These are phyloP conservation scores for Ophioceras dolichostomum DNA, from an alignment of 2,329 filamentous ascomycete genomes.

Conservation along the genomic window DNA sequence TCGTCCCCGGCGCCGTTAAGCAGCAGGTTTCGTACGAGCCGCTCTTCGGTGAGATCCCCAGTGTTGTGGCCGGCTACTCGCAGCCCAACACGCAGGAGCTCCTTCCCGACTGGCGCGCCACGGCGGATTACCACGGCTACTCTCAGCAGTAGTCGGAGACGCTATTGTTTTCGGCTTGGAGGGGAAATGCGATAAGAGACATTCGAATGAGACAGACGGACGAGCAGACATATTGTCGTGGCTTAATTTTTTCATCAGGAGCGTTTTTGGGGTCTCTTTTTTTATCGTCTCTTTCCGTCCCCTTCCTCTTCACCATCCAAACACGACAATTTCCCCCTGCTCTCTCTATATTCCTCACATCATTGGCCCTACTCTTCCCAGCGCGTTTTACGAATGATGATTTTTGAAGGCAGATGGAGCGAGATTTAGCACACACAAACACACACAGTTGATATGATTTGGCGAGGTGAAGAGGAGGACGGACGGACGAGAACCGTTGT, in stretches of 20 bases:
- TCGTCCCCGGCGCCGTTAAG: neutral
- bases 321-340: too few species aligned
- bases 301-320: too few species aligned
- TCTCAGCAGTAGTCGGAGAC: slow-evolving; percentile 12
- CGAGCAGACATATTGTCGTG: too few species aligned
- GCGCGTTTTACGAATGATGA: neutral
- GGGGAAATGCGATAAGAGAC: too few species aligned
- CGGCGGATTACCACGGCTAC: slow-evolving; percentile 18
- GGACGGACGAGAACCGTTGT: too few species aligned
- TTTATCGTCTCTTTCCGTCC: neutral
- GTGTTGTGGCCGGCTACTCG: slow-evolving; percentile 36
- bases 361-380: neutral
- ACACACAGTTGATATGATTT: neutral
- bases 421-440: too few species aligned
- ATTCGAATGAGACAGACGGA: too few species aligned
- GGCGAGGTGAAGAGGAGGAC: too few species aligned
- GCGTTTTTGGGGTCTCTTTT: neutral
- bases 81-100: slow-evolving; percentile 40
- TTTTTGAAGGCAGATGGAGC: too few species aligned
- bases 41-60: slow-evolving; percentile 38
- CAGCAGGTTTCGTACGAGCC: slow-evolving; percentile 29
- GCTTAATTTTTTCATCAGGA: too few species aligned
- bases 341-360: neutral
- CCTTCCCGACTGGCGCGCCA: slow-evolving; percentile 29
- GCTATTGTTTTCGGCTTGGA: too few species aligned